phyloP scores from a whole-genome alignment of 495 filamentous ascomycete species.

The Rhypophila decipiens region DNA sequence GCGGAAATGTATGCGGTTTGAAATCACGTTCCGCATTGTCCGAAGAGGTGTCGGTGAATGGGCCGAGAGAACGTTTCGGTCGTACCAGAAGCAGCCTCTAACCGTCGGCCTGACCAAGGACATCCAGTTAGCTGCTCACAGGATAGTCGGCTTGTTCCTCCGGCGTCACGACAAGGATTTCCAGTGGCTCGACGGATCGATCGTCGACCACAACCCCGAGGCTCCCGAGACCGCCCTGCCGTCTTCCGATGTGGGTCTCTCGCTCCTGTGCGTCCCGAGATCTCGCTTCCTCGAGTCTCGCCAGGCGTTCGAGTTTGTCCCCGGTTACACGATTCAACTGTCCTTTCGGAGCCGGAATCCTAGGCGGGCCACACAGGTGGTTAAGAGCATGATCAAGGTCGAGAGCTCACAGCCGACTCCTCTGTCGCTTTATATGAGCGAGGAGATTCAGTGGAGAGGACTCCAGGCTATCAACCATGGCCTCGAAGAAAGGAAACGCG shows the following conservation, averaged over 20 bases:
- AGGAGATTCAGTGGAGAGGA: constrained; percentile 32
- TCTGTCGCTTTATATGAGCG: constrained; percentile 31
- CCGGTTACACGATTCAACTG: constrained; percentile 38
- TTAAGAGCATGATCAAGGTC: constrained; percentile 25
- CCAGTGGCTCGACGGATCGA: constrained; percentile 33
- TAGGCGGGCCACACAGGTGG: constrained; percentile 21
- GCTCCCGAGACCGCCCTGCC: constrained; percentile 24
- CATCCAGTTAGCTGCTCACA: constrained; percentile 35
- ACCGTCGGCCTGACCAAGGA: constrained; percentile 32
- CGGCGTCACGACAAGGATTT: constrained; percentile 38
- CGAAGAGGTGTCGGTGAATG: constrained; percentile 32
- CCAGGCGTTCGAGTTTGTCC: constrained; percentile 35
- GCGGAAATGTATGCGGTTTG: constrained; percentile 37
- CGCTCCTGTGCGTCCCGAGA: constrained; percentile 33
- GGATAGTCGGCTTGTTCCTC: constrained; percentile 40
- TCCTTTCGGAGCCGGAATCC: constrained; percentile 32
- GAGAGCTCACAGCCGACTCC: constrained; percentile 35
- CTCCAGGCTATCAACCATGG: constrained; percentile 29
- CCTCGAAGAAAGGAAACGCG: constrained; percentile 28
- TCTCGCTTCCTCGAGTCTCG: constrained; percentile 35
- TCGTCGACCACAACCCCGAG: constrained; percentile 24
- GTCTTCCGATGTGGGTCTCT: constrained; percentile 24
- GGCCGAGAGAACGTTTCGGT: constrained; percentile 37
- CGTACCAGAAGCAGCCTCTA: constrained; percentile 40
- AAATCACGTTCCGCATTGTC: constrained; percentile 36